Evolutionary conservation across 441 rosid genomes (phyloP).

Genomic region (Monsonia emarginata): DNA sequence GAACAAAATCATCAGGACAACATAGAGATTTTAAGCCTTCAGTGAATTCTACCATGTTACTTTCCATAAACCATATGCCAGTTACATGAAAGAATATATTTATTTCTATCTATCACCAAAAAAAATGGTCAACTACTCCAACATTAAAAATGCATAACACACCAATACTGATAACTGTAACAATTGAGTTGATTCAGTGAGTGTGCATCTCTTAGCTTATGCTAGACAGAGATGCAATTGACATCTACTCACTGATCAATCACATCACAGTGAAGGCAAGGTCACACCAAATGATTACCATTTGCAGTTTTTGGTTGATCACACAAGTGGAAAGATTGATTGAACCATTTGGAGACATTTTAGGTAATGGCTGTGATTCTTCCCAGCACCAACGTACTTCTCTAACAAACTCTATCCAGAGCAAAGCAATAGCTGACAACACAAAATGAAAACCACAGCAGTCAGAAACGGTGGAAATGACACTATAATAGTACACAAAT

Average conservation of each 20-base stretch:
- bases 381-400: conserved; percentile 99
- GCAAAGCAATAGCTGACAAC: conserved; percentile 67
- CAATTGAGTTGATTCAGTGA: conserved; percentile 2
- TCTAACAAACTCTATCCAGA: conserved; percentile 93
- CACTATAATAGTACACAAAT: neutral
- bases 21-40: conserved; percentile 8
- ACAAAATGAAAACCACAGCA: conserved; percentile 18
- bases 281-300: conserved; percentile 42
- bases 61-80: conserved; percentile 5
- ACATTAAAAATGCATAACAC: neutral
- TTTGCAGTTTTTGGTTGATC: conserved; percentile 83
- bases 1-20: conserved; percentile 4
- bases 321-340: conserved; percentile 83
- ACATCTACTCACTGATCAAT: neutral
- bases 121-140: neutral
- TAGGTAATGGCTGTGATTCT: conserved; percentile 82
- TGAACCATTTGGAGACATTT: conserved; percentile 49
- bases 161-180: neutral
- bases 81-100: neutral
- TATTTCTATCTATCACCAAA: neutral
- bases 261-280: neutral
- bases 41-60: conserved; percentile 4
- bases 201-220: conserved; percentile 1
- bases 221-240: neutral
- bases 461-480: conserved; percentile 19